phyloP scores from a whole-genome alignment of 306 rosid species.

The Abrus precatorius region DNA sequence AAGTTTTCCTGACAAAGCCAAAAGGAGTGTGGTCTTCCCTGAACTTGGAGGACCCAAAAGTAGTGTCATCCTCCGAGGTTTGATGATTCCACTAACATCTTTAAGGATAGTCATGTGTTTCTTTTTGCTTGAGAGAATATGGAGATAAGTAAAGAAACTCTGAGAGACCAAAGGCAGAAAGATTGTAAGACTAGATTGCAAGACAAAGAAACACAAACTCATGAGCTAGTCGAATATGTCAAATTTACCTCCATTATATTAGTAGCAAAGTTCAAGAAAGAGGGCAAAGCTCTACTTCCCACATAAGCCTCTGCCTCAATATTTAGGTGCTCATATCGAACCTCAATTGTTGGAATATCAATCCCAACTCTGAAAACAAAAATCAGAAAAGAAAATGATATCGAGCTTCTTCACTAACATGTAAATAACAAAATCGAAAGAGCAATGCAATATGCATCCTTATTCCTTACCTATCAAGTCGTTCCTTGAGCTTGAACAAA shows the following conservation, averaged over 20 bases:
- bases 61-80: conserved; percentile 81
- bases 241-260: conserved; percentile 56
- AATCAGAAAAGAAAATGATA: not conserved
- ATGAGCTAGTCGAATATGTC: not conserved
- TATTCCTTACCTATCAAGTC: conserved; percentile 68
- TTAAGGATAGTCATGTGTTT: conserved; percentile 63
- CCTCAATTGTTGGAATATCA: conserved; percentile 73
- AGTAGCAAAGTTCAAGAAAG: conserved; percentile 57
- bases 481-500: conserved; percentile 64
- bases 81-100: conserved; percentile 76
- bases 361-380: conserved; percentile 68
- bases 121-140: conserved; percentile 53
- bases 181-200: not conserved
- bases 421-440: no score
- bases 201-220: conserved; percentile 20
- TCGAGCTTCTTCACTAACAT: not conserved
- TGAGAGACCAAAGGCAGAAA: conserved; percentile 13
- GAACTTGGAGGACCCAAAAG: conserved; percentile 92
- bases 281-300: conserved; percentile 76
- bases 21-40: conserved; percentile 82
- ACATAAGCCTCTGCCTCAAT: conserved; percentile 71
- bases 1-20: conserved; percentile 83
- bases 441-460: not conserved
- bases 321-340: conserved; percentile 70
- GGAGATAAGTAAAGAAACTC: conserved; percentile 54